Conservation (phyloP, 169 alveolate species). For the Eimeria praecox region DNA sequence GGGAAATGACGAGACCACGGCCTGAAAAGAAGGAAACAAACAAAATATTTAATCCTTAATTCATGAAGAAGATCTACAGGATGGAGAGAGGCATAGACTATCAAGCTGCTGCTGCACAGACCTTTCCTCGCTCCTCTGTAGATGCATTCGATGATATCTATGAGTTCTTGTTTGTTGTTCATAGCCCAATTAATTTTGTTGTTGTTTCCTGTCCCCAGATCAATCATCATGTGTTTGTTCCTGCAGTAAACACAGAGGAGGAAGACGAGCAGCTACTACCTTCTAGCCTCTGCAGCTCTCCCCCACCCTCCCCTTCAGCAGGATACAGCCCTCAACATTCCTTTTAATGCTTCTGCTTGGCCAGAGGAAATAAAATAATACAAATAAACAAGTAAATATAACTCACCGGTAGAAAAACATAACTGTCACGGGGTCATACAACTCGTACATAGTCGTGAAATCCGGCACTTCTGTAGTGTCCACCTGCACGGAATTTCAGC, state of each 20-base stretch:
- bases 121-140: conserved; percentile 99
- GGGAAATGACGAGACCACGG: conserved; percentile 97
- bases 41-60: conserved; percentile 10
- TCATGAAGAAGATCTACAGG: background rate
- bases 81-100: background rate
- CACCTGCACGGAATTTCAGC: conserved; percentile 83
- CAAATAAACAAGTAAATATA: no score
- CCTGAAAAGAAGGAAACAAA: conserved; percentile 80
- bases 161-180: conserved; percentile 98
- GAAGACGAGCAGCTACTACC: no score
- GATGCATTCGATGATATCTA: conserved; percentile 98
- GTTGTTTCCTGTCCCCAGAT: conserved; percentile 99
- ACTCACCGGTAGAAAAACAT: conserved; percentile 97
- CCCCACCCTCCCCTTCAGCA: no score
- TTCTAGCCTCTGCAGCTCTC: no score
- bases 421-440: conserved; percentile 98
- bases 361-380: no score
- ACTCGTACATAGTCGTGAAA: conserved; percentile 99
- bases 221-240: conserved; percentile 99
- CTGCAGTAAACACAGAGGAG: conserved; percentile 97
- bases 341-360: no score
- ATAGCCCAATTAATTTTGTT: conserved; percentile 99
- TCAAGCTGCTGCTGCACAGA: conserved; percentile 71
- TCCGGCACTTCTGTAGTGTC: conserved; percentile 99
- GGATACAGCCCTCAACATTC: no score